Conservation (phyloP, 345 rosid genomes). For the Citrus cavaleriei region DNA sequence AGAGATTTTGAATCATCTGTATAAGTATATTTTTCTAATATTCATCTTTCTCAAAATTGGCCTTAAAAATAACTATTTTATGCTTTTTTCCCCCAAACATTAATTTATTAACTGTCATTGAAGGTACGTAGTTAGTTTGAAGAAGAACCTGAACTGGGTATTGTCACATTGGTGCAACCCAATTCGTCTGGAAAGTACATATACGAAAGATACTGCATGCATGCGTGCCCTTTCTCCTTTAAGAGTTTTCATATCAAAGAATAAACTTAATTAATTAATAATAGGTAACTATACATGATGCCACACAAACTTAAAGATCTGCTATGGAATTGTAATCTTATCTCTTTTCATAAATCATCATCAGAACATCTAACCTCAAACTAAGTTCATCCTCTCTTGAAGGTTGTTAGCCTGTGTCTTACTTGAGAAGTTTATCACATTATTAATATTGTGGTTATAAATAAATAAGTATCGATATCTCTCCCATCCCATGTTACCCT, state of each 20-base stretch:
- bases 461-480: too few relatives aligned
- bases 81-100: not conserved
- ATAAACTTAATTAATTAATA: not conserved
- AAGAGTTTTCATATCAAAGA: not conserved
- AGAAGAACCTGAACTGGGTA: not conserved
- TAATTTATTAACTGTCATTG: too few relatives aligned
- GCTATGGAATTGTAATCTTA: not conserved
- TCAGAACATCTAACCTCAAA: not conserved
- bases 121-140: not conserved
- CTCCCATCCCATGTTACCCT: slow-evolving; percentile 5
- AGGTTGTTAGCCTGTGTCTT: slow-evolving; percentile 8
- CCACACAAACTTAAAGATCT: not conserved
- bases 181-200: not conserved
- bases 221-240: too few relatives aligned
- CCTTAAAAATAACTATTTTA: too few relatives aligned
- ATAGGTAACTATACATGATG: not conserved
- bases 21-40: too few relatives aligned
- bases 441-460: not conserved
- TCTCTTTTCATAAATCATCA: too few relatives aligned
- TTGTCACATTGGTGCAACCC: not conserved
- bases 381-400: not conserved
- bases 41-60: too few relatives aligned
- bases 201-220: not conserved
- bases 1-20: too few relatives aligned
- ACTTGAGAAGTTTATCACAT: not conserved